Percentiles rank a stretch among this genome's conserved stretches.
Conservation (phyloP, 2,329 filamentous ascomycete genomes). For the Ceratocystis huliohia region DNA sequence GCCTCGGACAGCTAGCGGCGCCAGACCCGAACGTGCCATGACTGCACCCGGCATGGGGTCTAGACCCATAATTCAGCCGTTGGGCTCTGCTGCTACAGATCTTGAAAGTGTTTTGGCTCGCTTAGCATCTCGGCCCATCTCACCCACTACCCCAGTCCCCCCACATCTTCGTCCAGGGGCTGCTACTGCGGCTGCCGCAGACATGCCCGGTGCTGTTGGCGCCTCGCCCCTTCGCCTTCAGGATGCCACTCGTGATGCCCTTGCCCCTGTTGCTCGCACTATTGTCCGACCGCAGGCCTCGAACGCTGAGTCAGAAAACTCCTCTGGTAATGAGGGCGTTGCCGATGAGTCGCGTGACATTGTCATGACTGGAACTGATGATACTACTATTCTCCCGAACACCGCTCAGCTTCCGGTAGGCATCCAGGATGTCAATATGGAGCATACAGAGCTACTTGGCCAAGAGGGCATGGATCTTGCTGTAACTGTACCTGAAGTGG, state of each 20-base stretch:
- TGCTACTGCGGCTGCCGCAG: conserved; percentile 72
- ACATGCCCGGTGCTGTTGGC: conserved; percentile 30
- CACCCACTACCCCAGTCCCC: conserved; percentile 18
- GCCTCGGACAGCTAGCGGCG: conserved; percentile 12
- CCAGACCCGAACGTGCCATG: conserved; percentile 18
- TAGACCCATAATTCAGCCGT: conserved; percentile 8
- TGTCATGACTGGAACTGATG: conserved; percentile 67
- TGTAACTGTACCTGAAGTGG: conserved; percentile 59
- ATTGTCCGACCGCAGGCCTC: conserved; percentile 36
- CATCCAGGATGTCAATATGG: conserved; percentile 70
- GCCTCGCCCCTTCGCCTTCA: background rate
- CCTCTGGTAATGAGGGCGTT: conserved; percentile 67
- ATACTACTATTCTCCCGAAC: conserved; percentile 27
- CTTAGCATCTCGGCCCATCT: conserved; percentile 16
- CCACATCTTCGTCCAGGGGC: conserved; percentile 43
- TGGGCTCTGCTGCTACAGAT: conserved; percentile 12
- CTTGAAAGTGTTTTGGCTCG: background rate
- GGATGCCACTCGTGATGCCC: background rate
- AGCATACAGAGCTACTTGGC: conserved; percentile 49
- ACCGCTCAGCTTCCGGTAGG: conserved; percentile 64
- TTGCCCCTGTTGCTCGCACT: conserved; percentile 37
- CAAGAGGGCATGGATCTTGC: conserved; percentile 50
- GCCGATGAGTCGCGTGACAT: conserved; percentile 66
- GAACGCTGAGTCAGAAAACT: conserved; percentile 64
- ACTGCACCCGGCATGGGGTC: conserved; percentile 17